A percentile compares a stretch with the other conserved stretches of the same genome.
These are phyloP conservation scores for Phytophthora pinifolia DNA, from an alignment of 352 stramenopile species.

Conservation along the genomic window DNA sequence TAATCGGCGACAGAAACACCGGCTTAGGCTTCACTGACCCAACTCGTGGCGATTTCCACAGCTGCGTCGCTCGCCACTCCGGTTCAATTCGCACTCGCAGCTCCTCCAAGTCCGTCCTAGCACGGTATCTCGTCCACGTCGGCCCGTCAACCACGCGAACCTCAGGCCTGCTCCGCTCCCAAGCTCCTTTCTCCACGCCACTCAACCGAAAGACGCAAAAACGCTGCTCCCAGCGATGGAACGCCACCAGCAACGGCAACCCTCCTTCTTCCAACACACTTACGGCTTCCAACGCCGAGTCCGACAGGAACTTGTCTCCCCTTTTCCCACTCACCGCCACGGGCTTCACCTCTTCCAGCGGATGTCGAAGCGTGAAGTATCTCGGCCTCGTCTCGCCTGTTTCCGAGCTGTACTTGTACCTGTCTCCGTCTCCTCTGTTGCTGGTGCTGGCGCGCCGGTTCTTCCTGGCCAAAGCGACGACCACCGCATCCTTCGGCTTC, in stretches of 20 bases:
- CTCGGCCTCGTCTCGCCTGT: conserved; percentile 36
- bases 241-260: conserved; percentile 45
- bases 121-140: conserved; percentile 41
- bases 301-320: conserved; percentile 39
- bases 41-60: conserved; percentile 38
- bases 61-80: conserved; percentile 34
- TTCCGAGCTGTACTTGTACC: conserved; percentile 31
- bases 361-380: conserved; percentile 75
- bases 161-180: conserved; percentile 6
- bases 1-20: conserved; percentile 29
- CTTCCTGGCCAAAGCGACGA: conserved; percentile 27
- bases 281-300: conserved; percentile 58
- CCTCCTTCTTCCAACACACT: conserved; percentile 25
- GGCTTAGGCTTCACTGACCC: conserved; percentile 12
- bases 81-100: conserved; percentile 41
- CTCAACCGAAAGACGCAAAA: conserved; percentile 58
- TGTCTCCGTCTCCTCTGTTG: conserved; percentile 37
- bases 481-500: conserved; percentile 27
- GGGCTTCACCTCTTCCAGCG: conserved; percentile 78
- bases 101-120: conserved; percentile 32
- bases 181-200: conserved; percentile 1
- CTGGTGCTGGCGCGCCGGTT: conserved; percentile 39
- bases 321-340: conserved; percentile 32
- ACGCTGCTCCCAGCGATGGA: conserved; percentile 43
- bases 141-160: conserved; percentile 43